Evolutionary conservation across 2,329 filamentous ascomycete genomes (phyloP).

Genomic region (Colletotrichum paranaense): DNA sequence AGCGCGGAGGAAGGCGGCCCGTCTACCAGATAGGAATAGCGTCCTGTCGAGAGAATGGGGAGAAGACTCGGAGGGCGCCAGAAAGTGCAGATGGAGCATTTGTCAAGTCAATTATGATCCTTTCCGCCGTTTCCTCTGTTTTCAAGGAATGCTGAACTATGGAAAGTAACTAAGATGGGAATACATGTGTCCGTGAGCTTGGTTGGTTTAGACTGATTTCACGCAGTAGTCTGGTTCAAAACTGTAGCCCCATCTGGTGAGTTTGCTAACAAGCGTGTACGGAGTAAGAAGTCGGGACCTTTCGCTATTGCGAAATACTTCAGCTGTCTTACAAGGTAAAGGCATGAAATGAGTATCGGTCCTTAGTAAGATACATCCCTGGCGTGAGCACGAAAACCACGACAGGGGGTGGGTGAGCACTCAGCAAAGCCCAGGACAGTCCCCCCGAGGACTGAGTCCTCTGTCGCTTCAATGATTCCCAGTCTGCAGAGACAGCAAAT

Average conservation of each 20-base stretch:
- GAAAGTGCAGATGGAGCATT: not conserved
- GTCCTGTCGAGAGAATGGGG: not conserved
- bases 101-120: not conserved
- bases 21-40: constrained; percentile 36
- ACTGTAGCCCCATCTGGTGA: not conserved
- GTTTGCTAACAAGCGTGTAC: too few species aligned
- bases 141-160: not conserved
- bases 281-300: not conserved
- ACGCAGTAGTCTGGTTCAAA: not conserved
- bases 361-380: not conserved
- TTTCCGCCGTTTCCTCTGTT: not conserved
- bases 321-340: not conserved
- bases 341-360: not conserved
- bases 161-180: not conserved
- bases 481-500: not conserved
- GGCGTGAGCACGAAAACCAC: not conserved
- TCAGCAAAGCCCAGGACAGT: not conserved
- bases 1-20: constrained; percentile 39
- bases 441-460: not conserved
- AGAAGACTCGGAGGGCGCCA: not conserved
- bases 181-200: not conserved
- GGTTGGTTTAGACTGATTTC: too few species aligned
- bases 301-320: not conserved
- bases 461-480: not conserved
- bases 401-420: not conserved